A percentile compares a stretch with the other conserved stretches of the same genome.
Conservation (phyloP, 2,329 filamentous ascomycete species). For the Stachybotrys elegans region DNA sequence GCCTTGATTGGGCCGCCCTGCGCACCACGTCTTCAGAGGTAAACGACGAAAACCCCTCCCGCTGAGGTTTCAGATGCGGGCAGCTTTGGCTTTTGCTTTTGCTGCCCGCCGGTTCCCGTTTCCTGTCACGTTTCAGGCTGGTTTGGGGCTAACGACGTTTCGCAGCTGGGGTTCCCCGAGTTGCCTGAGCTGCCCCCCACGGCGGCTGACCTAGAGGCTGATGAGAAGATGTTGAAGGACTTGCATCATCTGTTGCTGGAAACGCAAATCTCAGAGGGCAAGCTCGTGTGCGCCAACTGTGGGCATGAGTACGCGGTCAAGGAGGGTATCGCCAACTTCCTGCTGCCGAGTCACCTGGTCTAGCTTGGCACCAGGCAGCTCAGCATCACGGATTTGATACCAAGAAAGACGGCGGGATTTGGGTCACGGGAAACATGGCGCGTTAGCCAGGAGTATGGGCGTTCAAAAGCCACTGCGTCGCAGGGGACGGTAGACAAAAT, state of each 20-base stretch:
- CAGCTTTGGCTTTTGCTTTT: neutral
- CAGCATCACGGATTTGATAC: too few relatives aligned
- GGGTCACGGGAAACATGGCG: too few relatives aligned
- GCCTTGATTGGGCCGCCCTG: conserved; percentile 84
- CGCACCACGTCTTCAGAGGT: conserved; percentile 73
- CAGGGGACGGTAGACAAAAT: too few relatives aligned
- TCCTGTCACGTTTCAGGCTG: conserved; percentile 5
- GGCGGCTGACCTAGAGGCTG: conserved; percentile 53
- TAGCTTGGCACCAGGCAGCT: too few relatives aligned
- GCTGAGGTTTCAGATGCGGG: neutral
- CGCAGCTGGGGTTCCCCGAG: conserved; percentile 71
- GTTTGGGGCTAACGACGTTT: conserved; percentile 7
- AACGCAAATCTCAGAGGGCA: conserved; percentile 85
- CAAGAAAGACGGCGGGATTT: too few relatives aligned
- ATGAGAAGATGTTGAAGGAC: conserved; percentile 69
- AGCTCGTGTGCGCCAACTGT: conserved; percentile 84
- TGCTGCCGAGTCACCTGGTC: conserved; percentile 88
- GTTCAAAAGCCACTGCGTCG: too few relatives aligned
- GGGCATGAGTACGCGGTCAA: conserved; percentile 92
- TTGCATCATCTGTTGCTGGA: conserved; percentile 80
- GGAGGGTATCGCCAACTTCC: conserved; percentile 94
- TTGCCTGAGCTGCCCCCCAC: conserved; percentile 63
- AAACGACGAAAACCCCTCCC: conserved; percentile 18
- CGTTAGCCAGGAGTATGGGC: too few relatives aligned
- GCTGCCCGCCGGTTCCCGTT: too few relatives aligned